Base-by-base conservation (phyloP, 177 flowering plant species). In the Vitis hybrid region DNA sequence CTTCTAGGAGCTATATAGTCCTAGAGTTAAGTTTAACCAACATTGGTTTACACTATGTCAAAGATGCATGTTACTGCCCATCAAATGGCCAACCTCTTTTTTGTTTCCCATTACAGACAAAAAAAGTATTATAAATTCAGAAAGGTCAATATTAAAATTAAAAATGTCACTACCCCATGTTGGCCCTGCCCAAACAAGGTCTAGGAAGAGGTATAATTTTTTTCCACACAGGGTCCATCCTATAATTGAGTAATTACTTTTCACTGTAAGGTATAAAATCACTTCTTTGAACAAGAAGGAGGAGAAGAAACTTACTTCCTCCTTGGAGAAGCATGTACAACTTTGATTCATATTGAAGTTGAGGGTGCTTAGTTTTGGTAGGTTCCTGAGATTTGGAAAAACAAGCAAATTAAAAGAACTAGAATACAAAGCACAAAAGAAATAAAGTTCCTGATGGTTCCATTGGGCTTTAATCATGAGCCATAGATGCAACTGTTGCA, bases 311-410 rank as follows among this genome's bases (percentile, higher is more conserved):
- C 88, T 78, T 77, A 89, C 92, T 84, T 78, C 92, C 92, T 81
- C 90, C 92, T 80, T 87, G 89, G 69, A 89, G 85, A 68, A 87
- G 86, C 89, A 83, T 80, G 61, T 89, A 89, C 72, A 89, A 71
- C 74, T 89, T 89, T 13, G 92, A 89, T 69, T 89, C 92, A 80
- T 86, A 86, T 69, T 87, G 89, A 69, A 88, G 89, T 75, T 88
- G 92, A 31, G 92, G 92, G 62, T 86, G 89, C 85, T 75, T 86
- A 49, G 92, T 88, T 80, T 83, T 88, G 58, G 75, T 79, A 70
- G 84, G 55, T 83, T 89, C 92, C 92, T 89, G 83, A 53, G 73
- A 65, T 61, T 72, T 22, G 52, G 24, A 68, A 20, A 31, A 13
- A 2, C 60, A 50, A 47, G 1, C 7, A 8, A n/a, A 19, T 50